Conservation (phyloP, 1,139 yeast genomes). For the Kodamaea ohmeri region DNA sequence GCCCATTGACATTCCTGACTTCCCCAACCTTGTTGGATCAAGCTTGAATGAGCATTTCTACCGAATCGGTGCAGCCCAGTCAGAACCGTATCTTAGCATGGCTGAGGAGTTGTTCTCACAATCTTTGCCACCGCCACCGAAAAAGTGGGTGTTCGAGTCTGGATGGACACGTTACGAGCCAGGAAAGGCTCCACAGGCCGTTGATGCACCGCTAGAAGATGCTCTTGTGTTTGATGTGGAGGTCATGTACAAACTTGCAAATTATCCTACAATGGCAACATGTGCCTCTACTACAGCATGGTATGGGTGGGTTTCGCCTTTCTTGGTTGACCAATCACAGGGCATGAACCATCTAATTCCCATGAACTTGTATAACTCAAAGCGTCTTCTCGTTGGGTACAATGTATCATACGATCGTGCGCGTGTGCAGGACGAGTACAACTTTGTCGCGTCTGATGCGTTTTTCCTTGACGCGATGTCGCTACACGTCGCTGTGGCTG, state of each 20-base stretch:
- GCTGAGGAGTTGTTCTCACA: conserved; percentile 37
- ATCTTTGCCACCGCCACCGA: conserved; percentile 48
- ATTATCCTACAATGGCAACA: conserved; percentile 77
- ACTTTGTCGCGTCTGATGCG: conserved; percentile 60
- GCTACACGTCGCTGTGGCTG: conserved; percentile 84
- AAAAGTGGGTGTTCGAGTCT: conserved; percentile 52
- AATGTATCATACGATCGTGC: conserved; percentile 92
- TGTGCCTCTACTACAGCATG: conserved; percentile 79
- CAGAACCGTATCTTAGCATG: conserved; percentile 60
- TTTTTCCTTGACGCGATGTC: conserved; percentile 92
- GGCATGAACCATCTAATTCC: conserved; percentile 73
- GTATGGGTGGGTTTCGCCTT: conserved; percentile 96
- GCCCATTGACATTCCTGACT: conserved; percentile 55
- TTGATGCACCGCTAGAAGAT: conserved; percentile 63
- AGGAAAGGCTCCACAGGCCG: conserved; percentile 52
- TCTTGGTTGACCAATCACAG: conserved; percentile 42
- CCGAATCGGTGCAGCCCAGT: conserved; percentile 57
- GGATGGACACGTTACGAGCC: conserved; percentile 84
- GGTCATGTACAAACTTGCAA: conserved; percentile 70
- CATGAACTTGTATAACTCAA: conserved; percentile 46
- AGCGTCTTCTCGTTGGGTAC: conserved; percentile 78
- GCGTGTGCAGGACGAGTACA: conserved; percentile 79
- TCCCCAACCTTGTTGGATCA: conserved; percentile 70
- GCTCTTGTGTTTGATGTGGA: conserved; percentile 88
- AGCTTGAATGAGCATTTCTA: conserved; percentile 81